Base-by-base conservation (phyloP, 495 filamentous ascomycete genomes). In the Chaetomium cochliodes region DNA sequence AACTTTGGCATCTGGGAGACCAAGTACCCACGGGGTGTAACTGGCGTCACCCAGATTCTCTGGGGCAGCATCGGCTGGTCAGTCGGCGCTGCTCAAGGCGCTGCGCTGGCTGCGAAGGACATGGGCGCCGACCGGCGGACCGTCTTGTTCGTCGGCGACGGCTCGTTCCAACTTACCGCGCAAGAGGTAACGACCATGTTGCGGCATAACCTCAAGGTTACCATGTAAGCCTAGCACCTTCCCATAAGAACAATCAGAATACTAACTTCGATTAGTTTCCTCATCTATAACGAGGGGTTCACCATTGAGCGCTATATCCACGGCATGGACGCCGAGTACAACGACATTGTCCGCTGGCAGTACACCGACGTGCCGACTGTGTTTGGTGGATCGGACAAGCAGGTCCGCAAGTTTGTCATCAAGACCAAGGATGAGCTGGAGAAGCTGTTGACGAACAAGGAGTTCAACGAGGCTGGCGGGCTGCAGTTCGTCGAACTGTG, bases 1-100 rank as follows among this genome's bases (percentile, higher is more conserved):
- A 93, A 91, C 77, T 96, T 96, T 76, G 92, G 93, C 50, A 90
- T 96, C 66, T 92, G 88, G 85, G 91, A 96, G 60, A 92, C 90
- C 37, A 86, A 86, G 25, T 94, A 96, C 80, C 92, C 92, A 0
- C 73, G 82, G 26, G 79, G 84, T 28, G 90, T 93, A 1, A 90
- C 84, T 5, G 89, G 89, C 20, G 83, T 96, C 66, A 91, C 85
- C 52, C 92, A 96, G 74, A 88, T 93, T 2, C 84, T 97, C 12
- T 96, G 92, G 91, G 92, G 92, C 44, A 91, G 87, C 63, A 96
- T 96, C 69, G 92, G 89, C 0, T 93, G 90, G 74, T 87, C 90
- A 0, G 86, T 92, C 30, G 90, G 90, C 22, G 87, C 90, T 12
- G 86, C 87, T 55, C 89, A 92, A 71, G 91, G 91, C 37, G 90